phyloP scores from a whole-genome alignment of 176 grass and related monocot genomes.

The Musa acuminata region DNA sequence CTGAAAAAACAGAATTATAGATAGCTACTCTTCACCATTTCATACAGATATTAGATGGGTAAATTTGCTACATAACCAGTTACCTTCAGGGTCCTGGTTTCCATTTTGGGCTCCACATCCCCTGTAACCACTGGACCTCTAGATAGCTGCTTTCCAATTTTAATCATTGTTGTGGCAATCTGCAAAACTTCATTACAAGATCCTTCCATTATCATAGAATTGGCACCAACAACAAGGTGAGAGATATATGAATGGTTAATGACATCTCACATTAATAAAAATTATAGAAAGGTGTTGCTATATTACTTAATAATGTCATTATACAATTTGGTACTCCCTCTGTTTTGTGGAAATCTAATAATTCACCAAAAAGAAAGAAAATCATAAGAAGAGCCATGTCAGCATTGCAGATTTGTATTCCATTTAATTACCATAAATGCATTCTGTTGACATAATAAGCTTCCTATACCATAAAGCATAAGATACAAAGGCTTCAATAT shows the following conservation, averaged over 20 bases:
- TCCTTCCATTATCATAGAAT: background rate
- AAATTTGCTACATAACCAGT: conserved; percentile 5
- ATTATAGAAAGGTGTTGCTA: background rate
- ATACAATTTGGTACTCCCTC: too few species aligned
- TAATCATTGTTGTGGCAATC: conserved; percentile 78
- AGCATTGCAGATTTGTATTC: too few species aligned
- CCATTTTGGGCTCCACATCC: conserved; percentile 46
- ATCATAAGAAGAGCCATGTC: too few species aligned
- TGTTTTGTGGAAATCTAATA: too few species aligned
- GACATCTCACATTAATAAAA: background rate
- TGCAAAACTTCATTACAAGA: conserved; percentile 19
- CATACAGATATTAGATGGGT: conserved; percentile 2
- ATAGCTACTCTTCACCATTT: background rate
- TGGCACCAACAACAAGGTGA: background rate
- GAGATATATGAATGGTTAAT: background rate
- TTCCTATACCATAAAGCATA: too few species aligned
- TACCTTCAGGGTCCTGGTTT: conserved; percentile 68
- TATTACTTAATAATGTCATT: background rate
- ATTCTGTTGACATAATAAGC: too few species aligned
- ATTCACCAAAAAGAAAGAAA: too few species aligned
- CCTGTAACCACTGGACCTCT: conserved; percentile 33
- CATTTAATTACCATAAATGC: too few species aligned
- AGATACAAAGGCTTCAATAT: too few species aligned
- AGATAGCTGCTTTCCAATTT: conserved; percentile 57
- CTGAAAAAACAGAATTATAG: conserved; percentile 28